Base-by-base conservation (phyloP, 148 eudicot genomes). In the Pouteria glomerata region DNA sequence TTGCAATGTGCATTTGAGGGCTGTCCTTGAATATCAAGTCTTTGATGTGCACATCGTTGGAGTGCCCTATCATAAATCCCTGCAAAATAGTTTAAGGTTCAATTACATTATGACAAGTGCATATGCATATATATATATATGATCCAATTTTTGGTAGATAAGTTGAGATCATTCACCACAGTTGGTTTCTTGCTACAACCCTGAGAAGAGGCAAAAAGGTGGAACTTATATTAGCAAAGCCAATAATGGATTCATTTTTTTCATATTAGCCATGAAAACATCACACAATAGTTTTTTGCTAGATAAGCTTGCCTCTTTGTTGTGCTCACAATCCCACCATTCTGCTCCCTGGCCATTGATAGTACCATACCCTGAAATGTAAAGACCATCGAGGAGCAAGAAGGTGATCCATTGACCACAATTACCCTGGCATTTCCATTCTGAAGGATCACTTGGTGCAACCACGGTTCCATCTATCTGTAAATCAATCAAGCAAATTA, bases 1-100 rank as follows among this genome's bases (percentile, higher is more conserved):
- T 34, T 10, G 21, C 74, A 44, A 71, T 71, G 29, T 71, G 74
- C 74, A 31, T 71, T 10, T 59, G 41, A 12, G 74, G 74, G 66
- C 66, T 71, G 64, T 71, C 56, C 41, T 3, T 44, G 30, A 71
- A 71, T 27, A 8, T 71, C 59, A 71, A 66, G 74, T 21, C 66
- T 1, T 62, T 71, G 15, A 71, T 24, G 1, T 31, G 19, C 18
- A 59, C 66, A 31, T 71, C 45, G 57, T 59, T 45, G 66, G 56
- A 41, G 12, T 14, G 13, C 30, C 26, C 14, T 71, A 71, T 45
- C n/a, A 59, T n/a, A 59, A 71, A 59, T 2, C 57, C 66, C 74
- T 71, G 39, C 48, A 59, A 71, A 45, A 11, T 11, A 19, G 6
- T 41, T 19, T n/a, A 35, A 30, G 63, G 14, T 33, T 11, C 35